These are phyloP conservation scores for Gilbertella persicaria DNA, from an alignment of 371 early-diverging fungal genomes.

Conservation along the genomic window DNA sequence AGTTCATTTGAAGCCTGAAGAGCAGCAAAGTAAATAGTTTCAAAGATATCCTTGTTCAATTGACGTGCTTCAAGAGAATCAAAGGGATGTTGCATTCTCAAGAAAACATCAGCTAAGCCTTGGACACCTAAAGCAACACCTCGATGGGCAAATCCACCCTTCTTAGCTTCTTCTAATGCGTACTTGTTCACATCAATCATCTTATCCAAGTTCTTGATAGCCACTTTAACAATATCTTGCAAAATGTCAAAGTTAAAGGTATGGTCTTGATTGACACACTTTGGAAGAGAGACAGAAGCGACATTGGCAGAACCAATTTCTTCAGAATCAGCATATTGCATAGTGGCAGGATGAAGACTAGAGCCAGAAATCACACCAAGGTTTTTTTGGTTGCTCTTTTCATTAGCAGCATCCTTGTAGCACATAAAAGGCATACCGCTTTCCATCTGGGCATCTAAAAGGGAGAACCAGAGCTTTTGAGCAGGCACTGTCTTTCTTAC, in stretches of 20 bases:
- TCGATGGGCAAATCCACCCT: conserved; percentile 88
- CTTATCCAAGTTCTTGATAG: conserved; percentile 91
- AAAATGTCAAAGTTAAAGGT: conserved; percentile 47
- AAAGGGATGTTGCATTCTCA: conserved; percentile 92
- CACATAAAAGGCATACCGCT: conserved; percentile 98
- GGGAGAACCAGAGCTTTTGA: conserved; percentile 94
- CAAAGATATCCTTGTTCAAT: conserved; percentile 93
- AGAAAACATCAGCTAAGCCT: conserved; percentile 97
- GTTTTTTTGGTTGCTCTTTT: conserved; percentile 96
- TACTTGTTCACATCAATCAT: conserved; percentile 97
- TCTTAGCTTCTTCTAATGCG: conserved; percentile 84
- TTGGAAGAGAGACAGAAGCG: conserved; percentile 95
- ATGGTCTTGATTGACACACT: conserved; percentile 69
- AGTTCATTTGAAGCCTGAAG: conserved; percentile 93
- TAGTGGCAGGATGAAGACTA: conserved; percentile 84
- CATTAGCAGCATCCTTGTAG: conserved; percentile 95
- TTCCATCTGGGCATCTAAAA: conserved; percentile 94
- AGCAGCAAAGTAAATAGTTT: conserved; percentile 96
- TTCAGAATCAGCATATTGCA: conserved; percentile 92
- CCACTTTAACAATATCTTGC: conserved; percentile 75
- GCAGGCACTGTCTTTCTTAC: conserved; percentile 84
- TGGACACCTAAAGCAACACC: conserved; percentile 98
- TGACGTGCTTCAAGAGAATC: conserved; percentile 86
- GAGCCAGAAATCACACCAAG: conserved; percentile 94
- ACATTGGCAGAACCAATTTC: conserved; percentile 98